A percentile compares a stretch with the other conserved stretches of the same genome.
phyloP scores from a whole-genome alignment of 805 yeast genomes.

The Candida andamanensis region DNA sequence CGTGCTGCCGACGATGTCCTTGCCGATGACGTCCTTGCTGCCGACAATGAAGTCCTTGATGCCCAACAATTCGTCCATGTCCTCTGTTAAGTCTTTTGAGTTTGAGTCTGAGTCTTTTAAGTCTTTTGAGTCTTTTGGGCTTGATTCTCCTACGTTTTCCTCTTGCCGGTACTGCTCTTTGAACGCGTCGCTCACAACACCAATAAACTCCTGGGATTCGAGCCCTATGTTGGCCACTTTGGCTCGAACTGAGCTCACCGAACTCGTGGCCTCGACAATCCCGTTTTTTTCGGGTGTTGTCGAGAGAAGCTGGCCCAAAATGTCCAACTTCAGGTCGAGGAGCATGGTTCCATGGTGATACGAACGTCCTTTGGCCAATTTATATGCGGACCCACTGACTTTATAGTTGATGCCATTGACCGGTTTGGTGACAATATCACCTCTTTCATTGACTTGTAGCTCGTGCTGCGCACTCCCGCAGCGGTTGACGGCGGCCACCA shows the following conservation, averaged over 20 bases:
- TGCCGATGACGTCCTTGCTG: slow-evolving; percentile 11
- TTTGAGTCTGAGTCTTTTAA: too few relatives aligned
- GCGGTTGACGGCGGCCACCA: slow-evolving; percentile 30
- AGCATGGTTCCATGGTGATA: slow-evolving; percentile 98
- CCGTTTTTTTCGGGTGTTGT: slow-evolving; percentile 39
- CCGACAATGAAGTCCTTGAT: slow-evolving; percentile 22
- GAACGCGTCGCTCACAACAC: slow-evolving; percentile 40
- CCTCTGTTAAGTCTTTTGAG: slow-evolving; percentile 15
- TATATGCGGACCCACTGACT: slow-evolving; percentile 91
- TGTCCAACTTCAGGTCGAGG: slow-evolving; percentile 56
- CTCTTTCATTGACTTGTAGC: slow-evolving; percentile 61
- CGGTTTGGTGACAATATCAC: slow-evolving; percentile 60
- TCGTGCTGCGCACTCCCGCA: slow-evolving; percentile 10
- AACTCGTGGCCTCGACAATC: slow-evolving; percentile 41
- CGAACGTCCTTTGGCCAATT: slow-evolving; percentile 72
- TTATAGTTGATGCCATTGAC: slow-evolving; percentile 37
- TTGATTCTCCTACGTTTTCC: slow-evolving; percentile 5
- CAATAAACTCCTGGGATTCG: slow-evolving; percentile 41
- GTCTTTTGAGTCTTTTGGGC: slow-evolving; percentile 17
- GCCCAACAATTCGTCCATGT: slow-evolving; percentile 30
- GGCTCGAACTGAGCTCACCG: slow-evolving; percentile 74
- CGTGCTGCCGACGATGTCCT: slow-evolving; percentile 13
- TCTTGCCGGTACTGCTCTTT: slow-evolving; percentile 20
- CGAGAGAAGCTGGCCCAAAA: slow-evolving; percentile 54
- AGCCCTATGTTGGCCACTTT: slow-evolving; percentile 66